Evolutionary conservation across 1,284 basidiomycete genomes (phyloP), one percentile per base, ranked within the genome.

Genomic region (Cutaneotrichosporon cutaneum): DNA sequence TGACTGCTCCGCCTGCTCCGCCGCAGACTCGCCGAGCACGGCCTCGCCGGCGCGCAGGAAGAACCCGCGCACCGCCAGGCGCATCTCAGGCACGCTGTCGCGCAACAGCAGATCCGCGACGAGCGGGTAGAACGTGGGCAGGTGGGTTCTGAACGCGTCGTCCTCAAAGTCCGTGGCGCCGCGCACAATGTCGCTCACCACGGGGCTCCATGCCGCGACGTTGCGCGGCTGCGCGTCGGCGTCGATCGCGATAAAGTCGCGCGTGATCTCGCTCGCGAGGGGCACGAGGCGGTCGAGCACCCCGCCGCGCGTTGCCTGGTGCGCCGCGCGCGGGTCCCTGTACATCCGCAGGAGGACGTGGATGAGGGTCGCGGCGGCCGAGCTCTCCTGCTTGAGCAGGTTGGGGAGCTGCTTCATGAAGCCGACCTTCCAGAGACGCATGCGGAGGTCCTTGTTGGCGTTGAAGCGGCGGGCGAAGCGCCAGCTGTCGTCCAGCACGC

Each of bases 361-460:
- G 53, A 99, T 93, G 47, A 99, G 83, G 0, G 94, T 99, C 5
- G 95, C 87, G 33, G 96, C 97, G 71, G 93, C 94, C 62, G 90
- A 94, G 30, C 94, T 97, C 80, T 99, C 97, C 75, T 99, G 96
- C 80, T 99, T 98, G 63, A 99, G 82, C 53, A 99, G 84, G 79
- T 99, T 99, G 0, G 96, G 96, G 39, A 99, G 81, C 77, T 99
- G 97, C 77, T 97, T 97, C 96, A 99, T 99, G 82, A 99, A 99
- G 2, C 93, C 94, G 69, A 99, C 96, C 92, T 96, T 98, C 96
- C 96, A 99, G 54, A 99, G 83, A 6, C 90, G 92, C 59, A 94
- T 97, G 45, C 96, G 87, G 45, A 99, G 84, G 54, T 98, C 94
- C 81, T 97, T 97, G 80, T 99, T 93, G 55, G 96, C 95, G 74